These are phyloP conservation scores for Podospora fimiseda DNA, from an alignment of 495 filamentous ascomycete genomes.

Conservation along the genomic window DNA sequence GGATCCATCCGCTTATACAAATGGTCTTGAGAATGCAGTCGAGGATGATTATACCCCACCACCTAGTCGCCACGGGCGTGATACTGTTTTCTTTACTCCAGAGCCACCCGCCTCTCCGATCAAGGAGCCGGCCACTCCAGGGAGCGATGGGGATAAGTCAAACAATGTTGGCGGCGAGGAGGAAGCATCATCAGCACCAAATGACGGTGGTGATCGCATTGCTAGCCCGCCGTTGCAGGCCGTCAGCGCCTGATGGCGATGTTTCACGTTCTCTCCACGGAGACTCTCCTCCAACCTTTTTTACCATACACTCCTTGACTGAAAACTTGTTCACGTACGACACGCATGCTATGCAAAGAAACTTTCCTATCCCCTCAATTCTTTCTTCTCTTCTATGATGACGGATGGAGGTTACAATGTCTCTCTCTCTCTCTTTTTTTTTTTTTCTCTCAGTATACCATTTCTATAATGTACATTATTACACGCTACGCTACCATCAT, in stretches of 20 bases:
- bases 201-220: constrained; percentile 25
- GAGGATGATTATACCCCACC: constrained; percentile 20
- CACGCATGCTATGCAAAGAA: constrained; percentile 2
- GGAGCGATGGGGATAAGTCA: constrained; percentile 13
- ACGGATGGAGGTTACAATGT: not conserved
- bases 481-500: not conserved
- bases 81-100: constrained; percentile 40
- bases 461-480: constrained; percentile 6
- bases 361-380: not conserved
- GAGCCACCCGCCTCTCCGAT: constrained; percentile 34
- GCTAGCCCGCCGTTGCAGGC: constrained; percentile 34
- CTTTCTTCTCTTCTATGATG: constrained; percentile 1
- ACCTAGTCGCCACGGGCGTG: constrained; percentile 23
- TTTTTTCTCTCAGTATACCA: not conserved
- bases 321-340: too few relatives aligned
- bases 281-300: not conserved
- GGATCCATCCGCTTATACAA: not conserved
- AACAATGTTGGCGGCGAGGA: constrained; percentile 1
- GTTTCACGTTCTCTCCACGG: not conserved
- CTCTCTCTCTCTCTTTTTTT: not conserved
- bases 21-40: constrained; percentile 7
- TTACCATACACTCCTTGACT: constrained; percentile 3
- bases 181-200: not conserved
- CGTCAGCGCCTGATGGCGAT: constrained; percentile 29
- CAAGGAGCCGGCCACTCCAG: constrained; percentile 14